These are phyloP conservation scores for Pulveroboletus sp. DNA, from an alignment of 1,284 basidiomycete species.

Conservation along the genomic window DNA sequence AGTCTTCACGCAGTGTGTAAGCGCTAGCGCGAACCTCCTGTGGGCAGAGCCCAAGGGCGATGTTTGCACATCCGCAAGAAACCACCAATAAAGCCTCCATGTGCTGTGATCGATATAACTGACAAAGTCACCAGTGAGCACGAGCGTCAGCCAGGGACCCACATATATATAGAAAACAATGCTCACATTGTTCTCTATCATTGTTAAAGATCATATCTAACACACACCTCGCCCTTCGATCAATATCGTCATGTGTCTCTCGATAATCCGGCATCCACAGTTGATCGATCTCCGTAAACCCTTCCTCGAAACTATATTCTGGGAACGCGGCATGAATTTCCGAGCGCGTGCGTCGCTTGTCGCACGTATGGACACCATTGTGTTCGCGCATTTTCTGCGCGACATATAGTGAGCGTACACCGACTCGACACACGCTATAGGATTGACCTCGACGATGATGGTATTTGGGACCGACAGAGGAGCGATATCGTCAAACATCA, in stretches of 20 bases:
- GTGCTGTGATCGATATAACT: slow-evolving; percentile 68
- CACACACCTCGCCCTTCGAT: slow-evolving; percentile 52
- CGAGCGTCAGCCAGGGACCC: neutral
- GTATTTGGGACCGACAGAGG: slow-evolving; percentile 32
- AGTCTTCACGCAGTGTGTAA: neutral
- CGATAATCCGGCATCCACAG: slow-evolving; percentile 67
- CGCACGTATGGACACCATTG: slow-evolving; percentile 74
- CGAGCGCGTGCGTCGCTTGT: slow-evolving; percentile 58
- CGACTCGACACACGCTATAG: neutral
- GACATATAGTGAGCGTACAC: neutral
- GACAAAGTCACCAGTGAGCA: neutral
- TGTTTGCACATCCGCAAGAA: slow-evolving; percentile 50
- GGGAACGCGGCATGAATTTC: slow-evolving; percentile 62
- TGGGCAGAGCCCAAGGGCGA: slow-evolving; percentile 49
- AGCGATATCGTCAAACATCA: slow-evolving; percentile 57
- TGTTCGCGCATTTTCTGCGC: slow-evolving; percentile 66
- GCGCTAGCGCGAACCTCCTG: slow-evolving; percentile 53
- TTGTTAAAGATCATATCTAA: slow-evolving; percentile 65
- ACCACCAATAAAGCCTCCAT: slow-evolving; percentile 60
- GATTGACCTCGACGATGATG: slow-evolving; percentile 53
- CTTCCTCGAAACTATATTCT: slow-evolving; percentile 60
- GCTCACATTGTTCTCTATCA: slow-evolving; percentile 50
- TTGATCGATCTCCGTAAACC: slow-evolving; percentile 72
- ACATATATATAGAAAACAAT: neutral
- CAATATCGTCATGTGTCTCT: slow-evolving; percentile 61